Evolutionary conservation across 768 basidiomycete species (phyloP).

Genomic region (Termitomyces sp.): DNA sequence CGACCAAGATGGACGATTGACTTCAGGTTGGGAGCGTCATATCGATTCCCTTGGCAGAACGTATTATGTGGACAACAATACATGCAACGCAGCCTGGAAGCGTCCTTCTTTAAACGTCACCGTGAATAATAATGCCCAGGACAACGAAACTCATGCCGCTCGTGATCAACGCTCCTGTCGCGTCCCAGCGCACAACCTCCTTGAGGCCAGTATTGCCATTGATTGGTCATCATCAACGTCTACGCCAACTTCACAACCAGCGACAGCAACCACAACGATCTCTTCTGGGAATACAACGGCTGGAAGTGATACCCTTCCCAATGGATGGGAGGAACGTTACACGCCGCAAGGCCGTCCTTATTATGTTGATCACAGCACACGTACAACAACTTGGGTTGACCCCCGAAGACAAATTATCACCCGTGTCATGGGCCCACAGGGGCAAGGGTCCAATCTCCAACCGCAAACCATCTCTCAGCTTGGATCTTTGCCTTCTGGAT

Average conservation of each 20-base stretch:
- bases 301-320: constrained; percentile 84
- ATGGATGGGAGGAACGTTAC: constrained; percentile 99
- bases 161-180: constrained; percentile 83
- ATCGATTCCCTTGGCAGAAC: constrained; percentile 94
- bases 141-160: constrained; percentile 77
- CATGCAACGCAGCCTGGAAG: constrained; percentile 96
- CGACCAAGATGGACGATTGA: constrained; percentile 90
- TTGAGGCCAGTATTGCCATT: constrained; percentile 60
- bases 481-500: constrained; percentile 94
- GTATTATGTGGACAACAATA: constrained; percentile 99
- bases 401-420: constrained; percentile 95
- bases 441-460: constrained; percentile 82
- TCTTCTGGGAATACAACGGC: constrained; percentile 49
- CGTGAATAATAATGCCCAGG: constrained; percentile 65
- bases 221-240: constrained; percentile 26
- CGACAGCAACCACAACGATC: constrained; percentile 30
- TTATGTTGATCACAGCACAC: constrained; percentile 98
- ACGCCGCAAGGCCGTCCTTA: constrained; percentile 98
- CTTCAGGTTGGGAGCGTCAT: constrained; percentile 93
- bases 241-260: constrained; percentile 16
- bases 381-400: constrained; percentile 99
- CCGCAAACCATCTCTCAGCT: constrained; percentile 96
- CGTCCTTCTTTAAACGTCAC: constrained; percentile 77
- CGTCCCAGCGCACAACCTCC: constrained; percentile 78
- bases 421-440: constrained; percentile 92